Conservation (phyloP, 2,329 filamentous ascomycete genomes). For the Trichoderma asperellum region DNA sequence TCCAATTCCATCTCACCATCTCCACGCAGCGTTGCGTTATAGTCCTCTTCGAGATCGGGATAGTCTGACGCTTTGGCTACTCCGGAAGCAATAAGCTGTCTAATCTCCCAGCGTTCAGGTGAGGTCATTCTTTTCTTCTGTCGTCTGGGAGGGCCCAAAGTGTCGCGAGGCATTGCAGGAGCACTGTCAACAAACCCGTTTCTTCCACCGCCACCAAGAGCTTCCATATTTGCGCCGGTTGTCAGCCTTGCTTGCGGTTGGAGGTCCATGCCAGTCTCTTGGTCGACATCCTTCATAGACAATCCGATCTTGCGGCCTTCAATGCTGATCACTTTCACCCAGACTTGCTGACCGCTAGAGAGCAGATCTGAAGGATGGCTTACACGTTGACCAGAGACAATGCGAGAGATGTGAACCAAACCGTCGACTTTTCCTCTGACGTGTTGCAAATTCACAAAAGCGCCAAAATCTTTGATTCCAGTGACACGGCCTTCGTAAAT, state of each 20-base stretch:
- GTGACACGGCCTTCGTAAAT: constrained; percentile 89
- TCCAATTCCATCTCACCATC: constrained; percentile 90
- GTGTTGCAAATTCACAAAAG: constrained; percentile 88
- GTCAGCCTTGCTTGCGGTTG: constrained; percentile 77
- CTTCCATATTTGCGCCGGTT: constrained; percentile 88
- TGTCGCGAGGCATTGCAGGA: constrained; percentile 44
- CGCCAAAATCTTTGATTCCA: constrained; percentile 92
- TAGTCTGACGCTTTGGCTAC: constrained; percentile 92
- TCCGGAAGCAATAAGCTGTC: constrained; percentile 93
- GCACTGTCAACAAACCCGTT: constrained; percentile 59
- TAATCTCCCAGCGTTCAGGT: constrained; percentile 95
- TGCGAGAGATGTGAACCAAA: constrained; percentile 88
- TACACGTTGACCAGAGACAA: constrained; percentile 81
- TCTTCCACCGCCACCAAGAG: constrained; percentile 67
- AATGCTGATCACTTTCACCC: constrained; percentile 89
- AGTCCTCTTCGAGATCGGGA: constrained; percentile 92
- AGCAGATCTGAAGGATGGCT: constrained; percentile 91
- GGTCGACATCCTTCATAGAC: constrained; percentile 97
- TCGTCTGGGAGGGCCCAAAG: constrained; percentile 50
- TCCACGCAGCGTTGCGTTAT: constrained; percentile 82
- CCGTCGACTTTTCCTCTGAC: constrained; percentile 90
- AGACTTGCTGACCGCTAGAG: constrained; percentile 77
- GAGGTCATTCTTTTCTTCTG: constrained; percentile 94
- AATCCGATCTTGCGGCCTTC: constrained; percentile 81
- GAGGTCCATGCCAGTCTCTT: constrained; percentile 81